phyloP scores from a whole-genome alignment of 306 rosid species.

The Hippophae rhamnoides region DNA sequence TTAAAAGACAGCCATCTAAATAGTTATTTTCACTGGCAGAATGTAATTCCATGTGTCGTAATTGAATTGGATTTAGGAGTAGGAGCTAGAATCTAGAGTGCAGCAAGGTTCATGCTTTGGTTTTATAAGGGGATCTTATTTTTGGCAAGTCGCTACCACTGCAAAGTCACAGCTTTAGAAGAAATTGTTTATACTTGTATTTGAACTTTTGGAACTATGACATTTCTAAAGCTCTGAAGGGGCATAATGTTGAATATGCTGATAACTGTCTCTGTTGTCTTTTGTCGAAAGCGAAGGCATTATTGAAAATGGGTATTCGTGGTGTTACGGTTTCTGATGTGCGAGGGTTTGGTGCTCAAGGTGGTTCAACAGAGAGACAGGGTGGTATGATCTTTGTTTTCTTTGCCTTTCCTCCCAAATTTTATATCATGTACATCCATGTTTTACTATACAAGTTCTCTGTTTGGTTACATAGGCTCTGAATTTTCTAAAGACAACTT shows the following conservation, averaged over 20 bases:
- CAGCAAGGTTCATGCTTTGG: too few species aligned
- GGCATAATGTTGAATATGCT: constrained; percentile 3
- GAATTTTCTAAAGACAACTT: constrained; percentile 80
- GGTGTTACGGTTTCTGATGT: constrained; percentile 89
- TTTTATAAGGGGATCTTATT: not conserved
- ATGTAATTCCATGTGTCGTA: too few species aligned
- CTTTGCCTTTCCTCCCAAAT: not conserved
- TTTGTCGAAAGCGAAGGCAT: constrained; percentile 40
- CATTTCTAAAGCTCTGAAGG: not conserved
- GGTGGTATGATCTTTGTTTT: constrained; percentile 51
- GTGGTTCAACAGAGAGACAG: constrained; percentile 88
- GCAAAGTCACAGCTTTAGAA: not conserved
- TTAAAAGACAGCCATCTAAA: too few species aligned
- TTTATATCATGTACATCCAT: constrained; percentile 3
- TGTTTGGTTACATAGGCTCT: constrained; percentile 39
- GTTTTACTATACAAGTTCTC: not conserved
- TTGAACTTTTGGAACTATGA: not conserved
- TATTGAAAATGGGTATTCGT: constrained; percentile 77
- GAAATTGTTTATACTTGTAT: not conserved
- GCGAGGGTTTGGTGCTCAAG: constrained; percentile 93
- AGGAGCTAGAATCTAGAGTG: too few species aligned
- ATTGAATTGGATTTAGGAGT: too few species aligned
- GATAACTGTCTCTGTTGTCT: constrained; percentile 8
- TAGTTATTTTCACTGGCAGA: not conserved
- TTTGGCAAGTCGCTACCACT: not conserved